Evolutionary conservation across 2,329 filamentous ascomycete species (phyloP).

Genomic region (Penicillium oxalicum): DNA sequence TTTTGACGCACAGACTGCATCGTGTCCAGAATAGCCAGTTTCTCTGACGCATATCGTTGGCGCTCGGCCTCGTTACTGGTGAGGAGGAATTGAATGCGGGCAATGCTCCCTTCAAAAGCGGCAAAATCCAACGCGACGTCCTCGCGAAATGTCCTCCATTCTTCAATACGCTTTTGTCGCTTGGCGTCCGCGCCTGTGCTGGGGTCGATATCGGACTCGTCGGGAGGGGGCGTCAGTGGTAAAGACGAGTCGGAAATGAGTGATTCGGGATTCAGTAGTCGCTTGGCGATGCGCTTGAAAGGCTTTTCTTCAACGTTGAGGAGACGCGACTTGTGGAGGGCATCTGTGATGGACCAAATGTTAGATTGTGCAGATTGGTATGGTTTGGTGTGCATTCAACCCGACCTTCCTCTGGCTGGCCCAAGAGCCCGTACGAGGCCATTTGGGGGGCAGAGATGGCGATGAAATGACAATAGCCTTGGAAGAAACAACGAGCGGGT

Average conservation of each 20-base stretch:
- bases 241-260: slow-evolving; percentile 54
- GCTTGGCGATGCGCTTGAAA: slow-evolving; percentile 81
- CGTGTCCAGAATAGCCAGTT: slow-evolving; percentile 69
- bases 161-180: slow-evolving; percentile 47
- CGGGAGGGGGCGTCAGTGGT: slow-evolving; percentile 62
- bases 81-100: slow-evolving; percentile 79
- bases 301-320: slow-evolving; percentile 88
- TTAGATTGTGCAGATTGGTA: slow-evolving; percentile 15
- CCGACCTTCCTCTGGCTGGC: slow-evolving; percentile 57
- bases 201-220: slow-evolving; percentile 43
- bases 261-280: slow-evolving; percentile 63
- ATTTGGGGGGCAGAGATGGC: slow-evolving; percentile 27
- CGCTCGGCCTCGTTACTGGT: slow-evolving; percentile 79
- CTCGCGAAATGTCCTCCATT: slow-evolving; percentile 66
- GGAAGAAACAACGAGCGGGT: too few relatives aligned
- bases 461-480: too few relatives aligned
- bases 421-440: slow-evolving; percentile 60
- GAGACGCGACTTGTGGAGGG: slow-evolving; percentile 80
- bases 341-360: slow-evolving; percentile 46
- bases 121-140: slow-evolving; percentile 85
- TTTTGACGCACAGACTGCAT: slow-evolving; percentile 71
- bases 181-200: slow-evolving; percentile 43
- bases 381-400: slow-evolving; percentile 5
- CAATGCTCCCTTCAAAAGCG: slow-evolving; percentile 77
- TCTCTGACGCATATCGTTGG: slow-evolving; percentile 74